Evolutionary conservation across 805 yeast genomes (phyloP), one percentile per base, ranked within the genome.

Genomic region (Candida xyloterini): DNA sequence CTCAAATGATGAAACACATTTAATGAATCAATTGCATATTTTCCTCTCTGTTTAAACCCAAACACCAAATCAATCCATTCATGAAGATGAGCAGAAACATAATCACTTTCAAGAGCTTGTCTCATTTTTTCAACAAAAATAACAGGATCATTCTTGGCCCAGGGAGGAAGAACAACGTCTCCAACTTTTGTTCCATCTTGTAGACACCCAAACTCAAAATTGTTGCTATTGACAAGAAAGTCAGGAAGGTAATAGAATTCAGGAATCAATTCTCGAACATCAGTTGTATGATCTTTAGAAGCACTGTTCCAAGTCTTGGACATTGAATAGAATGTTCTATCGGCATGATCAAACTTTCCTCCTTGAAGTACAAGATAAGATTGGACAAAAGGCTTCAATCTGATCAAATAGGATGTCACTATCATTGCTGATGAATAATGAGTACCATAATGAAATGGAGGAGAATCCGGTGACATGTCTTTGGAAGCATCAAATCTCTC

Each of bases 341-440:
- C 96, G 0, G 95, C 91, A 52, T 83, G 95, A 47, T 88, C 96
- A 65, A 88, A 86, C 40, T 76, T 81, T 0, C 95, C 95, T 10
- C 93, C 96, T 66, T 88, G 96, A 7, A 89, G 63, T 14, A 85
- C 56, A 29, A 86, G 60, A 53, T 84, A 87, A 0, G 95, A 81
- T 38, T 84, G 85, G 2, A 84, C 91, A 60, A 79, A 85, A 0
- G 96, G 96, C 46, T 81, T 75, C 18, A 88, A 51, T 34, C 96
- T 68, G 27, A 88, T 85, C 47, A 88, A 59, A 51, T 75, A 88
- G 0, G 93, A 83, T 0, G 95, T 74, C 2, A 87, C 95, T 55
- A 88, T 87, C 96, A 88, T 89, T 0, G 96, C 95, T 0, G 95
- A 85, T 0, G 95, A 87, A 56, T 88, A 88, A 59, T 88, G 96